Percentiles rank a stretch among this genome's conserved stretches.
phyloP scores from a whole-genome alignment of 306 rosid species.

The Biancaea sappan region DNA sequence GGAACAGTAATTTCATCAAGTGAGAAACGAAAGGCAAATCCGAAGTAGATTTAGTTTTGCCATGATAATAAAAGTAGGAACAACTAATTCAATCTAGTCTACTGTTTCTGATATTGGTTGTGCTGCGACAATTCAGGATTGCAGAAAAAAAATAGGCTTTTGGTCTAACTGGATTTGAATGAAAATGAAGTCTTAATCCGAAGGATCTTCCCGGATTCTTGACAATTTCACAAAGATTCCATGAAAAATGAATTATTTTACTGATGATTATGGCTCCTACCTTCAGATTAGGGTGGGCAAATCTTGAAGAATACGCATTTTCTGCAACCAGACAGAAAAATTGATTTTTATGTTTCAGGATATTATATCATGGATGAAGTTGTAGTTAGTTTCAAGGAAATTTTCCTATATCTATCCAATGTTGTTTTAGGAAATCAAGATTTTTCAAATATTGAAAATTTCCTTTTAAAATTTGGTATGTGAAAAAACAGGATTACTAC shows the following conservation, averaged over 20 bases:
- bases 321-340: neutral
- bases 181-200: neutral
- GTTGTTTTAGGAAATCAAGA: constrained; percentile 18
- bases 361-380: neutral
- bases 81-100: neutral
- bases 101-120: constrained; percentile 17
- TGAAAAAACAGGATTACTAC: neutral
- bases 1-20: neutral
- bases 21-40: neutral
- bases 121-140: neutral
- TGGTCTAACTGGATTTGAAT: constrained; percentile 3
- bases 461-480: neutral
- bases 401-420: neutral
- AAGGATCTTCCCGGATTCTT: neutral
- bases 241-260: neutral
- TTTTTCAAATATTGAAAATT: constrained; percentile 10
- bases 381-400: neutral
- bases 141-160: neutral
- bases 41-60: neutral
- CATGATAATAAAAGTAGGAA: neutral
- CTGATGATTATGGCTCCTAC: constrained; percentile 6
- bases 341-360: neutral
- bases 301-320: constrained; percentile 6
- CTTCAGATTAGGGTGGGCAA: neutral
- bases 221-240: neutral